These are phyloP conservation scores for Arabis hirsuta DNA, from an alignment of 345 rosid genomes.

Conservation along the genomic window DNA sequence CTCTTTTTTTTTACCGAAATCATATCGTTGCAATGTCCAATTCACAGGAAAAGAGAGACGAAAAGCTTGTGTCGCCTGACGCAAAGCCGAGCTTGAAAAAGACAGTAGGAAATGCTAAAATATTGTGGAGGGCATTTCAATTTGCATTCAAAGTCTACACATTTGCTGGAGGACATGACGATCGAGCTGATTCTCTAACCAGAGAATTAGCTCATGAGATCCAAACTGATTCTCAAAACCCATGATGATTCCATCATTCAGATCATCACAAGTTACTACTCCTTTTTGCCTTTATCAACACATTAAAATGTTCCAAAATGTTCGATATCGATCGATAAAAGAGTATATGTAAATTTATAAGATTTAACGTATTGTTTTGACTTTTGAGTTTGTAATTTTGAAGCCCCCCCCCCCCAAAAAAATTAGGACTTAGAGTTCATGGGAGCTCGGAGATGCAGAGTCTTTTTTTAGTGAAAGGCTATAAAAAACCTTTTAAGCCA, in stretches of 20 bases:
- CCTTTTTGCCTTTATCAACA: conserved; percentile 29
- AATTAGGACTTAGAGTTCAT: conserved; percentile 30
- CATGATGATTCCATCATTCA: conserved; percentile 25
- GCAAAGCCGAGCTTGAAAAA: conserved; percentile 42
- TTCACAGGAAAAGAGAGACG: conserved; percentile 66
- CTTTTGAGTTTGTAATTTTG: conserved; percentile 33
- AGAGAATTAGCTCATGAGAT: conserved; percentile 84
- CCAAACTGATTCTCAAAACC: conserved; percentile 59
- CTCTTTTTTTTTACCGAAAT: neutral
- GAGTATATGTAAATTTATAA: conserved; percentile 20
- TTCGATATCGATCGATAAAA: conserved; percentile 6
- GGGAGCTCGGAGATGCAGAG: conserved; percentile 32
- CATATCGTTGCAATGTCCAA: neutral
- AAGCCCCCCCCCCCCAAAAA: conserved; percentile 19
- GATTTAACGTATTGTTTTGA: conserved; percentile 22
- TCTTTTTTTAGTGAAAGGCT: conserved; percentile 29
- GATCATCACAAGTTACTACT: conserved; percentile 9
- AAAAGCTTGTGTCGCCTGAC: conserved; percentile 48
- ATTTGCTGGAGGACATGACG: conserved; percentile 90
- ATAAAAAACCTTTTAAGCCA: conserved; percentile 14
- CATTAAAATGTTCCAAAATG: conserved; percentile 17
- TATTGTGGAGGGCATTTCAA: conserved; percentile 89
- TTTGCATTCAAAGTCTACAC: conserved; percentile 80
- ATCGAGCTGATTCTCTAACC: conserved; percentile 75
- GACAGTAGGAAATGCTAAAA: conserved; percentile 49